Base-by-base conservation (phyloP, 495 filamentous ascomycete species). In the Daldinia bambusicola region DNA sequence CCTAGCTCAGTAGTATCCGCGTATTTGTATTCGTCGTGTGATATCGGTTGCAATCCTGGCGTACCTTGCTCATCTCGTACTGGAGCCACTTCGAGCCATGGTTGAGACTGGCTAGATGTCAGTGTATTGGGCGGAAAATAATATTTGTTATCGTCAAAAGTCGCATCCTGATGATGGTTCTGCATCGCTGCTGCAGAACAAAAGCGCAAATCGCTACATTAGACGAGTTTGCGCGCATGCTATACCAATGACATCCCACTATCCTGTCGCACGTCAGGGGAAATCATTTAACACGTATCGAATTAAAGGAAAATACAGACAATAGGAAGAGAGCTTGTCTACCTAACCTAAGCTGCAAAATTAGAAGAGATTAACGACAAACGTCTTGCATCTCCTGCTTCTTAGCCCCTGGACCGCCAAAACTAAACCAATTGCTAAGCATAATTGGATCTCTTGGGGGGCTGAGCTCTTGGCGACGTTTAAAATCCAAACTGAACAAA, bases 161-260 rank as follows among this genome's bases (percentile, higher is more conserved):
- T 16, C 26, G 20, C 63, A 64, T 72, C 64, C 20, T 59, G 43
- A 30, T 53, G 13, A 34, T 58, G 58, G 38, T 64, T 58, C 59
- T 72, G 63, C 69, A 72, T 72, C 55, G 69, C 69, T 61, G 64
- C 55, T 53, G 63, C 55, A 60, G 43, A 55, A 63, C 36, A 38
- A 40, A 40, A 34, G 31, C 40, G 36, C 5, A 41, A 38, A 26
- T 38, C 45, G 40, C 48, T 64, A 58, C 61, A 48, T 64, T 32
- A 60, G 66, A 58, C 6, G n/a, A 36, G 43, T 10, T 16, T 12
- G 8, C 56, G 56, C 26, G 48, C 26, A 30, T 36, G 31, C 60
- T 43, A 53, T 32, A n/a, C 30, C 14, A 26, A 53, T 53, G 5
- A 1, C 26, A 32, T 30, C 26, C 50, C 12, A 53, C 32, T 37